Conservation (phyloP, 306 rosid species). For the Betula pendula region DNA sequence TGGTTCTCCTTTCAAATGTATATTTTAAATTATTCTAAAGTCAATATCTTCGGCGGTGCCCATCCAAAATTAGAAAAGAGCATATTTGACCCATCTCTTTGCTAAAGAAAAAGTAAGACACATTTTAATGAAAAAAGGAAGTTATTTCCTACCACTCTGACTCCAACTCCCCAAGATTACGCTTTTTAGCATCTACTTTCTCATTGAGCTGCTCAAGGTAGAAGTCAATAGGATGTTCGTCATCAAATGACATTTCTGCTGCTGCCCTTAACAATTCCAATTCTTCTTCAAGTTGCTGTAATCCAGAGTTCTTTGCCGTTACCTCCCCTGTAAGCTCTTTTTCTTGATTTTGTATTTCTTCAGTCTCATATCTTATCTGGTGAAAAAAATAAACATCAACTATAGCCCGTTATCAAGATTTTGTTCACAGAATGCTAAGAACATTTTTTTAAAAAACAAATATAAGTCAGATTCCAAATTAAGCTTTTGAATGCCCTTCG, state of each 20-base stretch:
- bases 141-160: slow-evolving; percentile 53
- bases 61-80: slow-evolving; percentile 13
- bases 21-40: background rate
- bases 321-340: slow-evolving; percentile 41
- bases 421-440: slow-evolving; percentile 2
- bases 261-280: slow-evolving; percentile 55
- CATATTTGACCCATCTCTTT: background rate
- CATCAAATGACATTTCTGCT: slow-evolving; percentile 50
- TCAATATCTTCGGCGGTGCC: background rate
- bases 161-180: slow-evolving; percentile 48
- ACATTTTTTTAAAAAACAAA: background rate
- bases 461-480: background rate
- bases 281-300: slow-evolving; percentile 65
- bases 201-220: slow-evolving; percentile 56
- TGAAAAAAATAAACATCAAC: slow-evolving; percentile 28
- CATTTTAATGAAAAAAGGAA: slow-evolving; percentile 11
- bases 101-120: slow-evolving; percentile 9
- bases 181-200: slow-evolving; percentile 44
- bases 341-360: slow-evolving; percentile 43
- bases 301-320: slow-evolving; percentile 38
- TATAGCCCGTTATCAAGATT: background rate
- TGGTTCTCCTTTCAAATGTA: slow-evolving; percentile 10
- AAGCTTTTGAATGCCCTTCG: slow-evolving; percentile 4
- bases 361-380: slow-evolving; percentile 33
- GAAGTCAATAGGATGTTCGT: slow-evolving; percentile 55